Evolutionary conservation across 148 eudicot species (phyloP).

Genomic region (Rhododendron williamsianum): DNA sequence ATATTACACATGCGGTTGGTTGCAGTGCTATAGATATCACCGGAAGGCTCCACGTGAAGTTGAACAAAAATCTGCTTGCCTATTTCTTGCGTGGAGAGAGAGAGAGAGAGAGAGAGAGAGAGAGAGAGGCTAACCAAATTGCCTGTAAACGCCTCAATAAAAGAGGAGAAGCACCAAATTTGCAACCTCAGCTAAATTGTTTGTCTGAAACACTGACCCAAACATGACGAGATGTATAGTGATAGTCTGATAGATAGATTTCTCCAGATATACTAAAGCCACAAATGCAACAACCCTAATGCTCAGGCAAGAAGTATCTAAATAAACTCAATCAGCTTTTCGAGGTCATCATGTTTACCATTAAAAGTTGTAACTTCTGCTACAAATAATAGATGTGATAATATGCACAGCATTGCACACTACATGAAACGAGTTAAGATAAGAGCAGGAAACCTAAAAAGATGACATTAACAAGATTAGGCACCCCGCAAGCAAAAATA

Average conservation of each 20-base stretch:
- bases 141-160: neutral
- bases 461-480: conserved; percentile 5
- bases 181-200: neutral
- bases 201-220: neutral
- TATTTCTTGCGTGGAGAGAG: no score
- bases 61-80: no score
- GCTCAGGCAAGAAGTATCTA: neutral
- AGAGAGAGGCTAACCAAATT: neutral
- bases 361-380: neutral
- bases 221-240: neutral
- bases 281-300: neutral
- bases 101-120: neutral
- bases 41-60: no score
- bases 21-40: no score
- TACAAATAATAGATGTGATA: neutral
- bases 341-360: neutral
- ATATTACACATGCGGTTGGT: no score
- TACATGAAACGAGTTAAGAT: neutral
- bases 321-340: neutral
- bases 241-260: neutral
- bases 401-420: neutral
- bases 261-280: neutral
- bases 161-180: neutral
- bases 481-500: conserved; percentile 7
- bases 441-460: neutral